Evolutionary conservation across 2,329 filamentous ascomycete genomes (phyloP).

Genomic region (Talaromyces marneffei): DNA sequence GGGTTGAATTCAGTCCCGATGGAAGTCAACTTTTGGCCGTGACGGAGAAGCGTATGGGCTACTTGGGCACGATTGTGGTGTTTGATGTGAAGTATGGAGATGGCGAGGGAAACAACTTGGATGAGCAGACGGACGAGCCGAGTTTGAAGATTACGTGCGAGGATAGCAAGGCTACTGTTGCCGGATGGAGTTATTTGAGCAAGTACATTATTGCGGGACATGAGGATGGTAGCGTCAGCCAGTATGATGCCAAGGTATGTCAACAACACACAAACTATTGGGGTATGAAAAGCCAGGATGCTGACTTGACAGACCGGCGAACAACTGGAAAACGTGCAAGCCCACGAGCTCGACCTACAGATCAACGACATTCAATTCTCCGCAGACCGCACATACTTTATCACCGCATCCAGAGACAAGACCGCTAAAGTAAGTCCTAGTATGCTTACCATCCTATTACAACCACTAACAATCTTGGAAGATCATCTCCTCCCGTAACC

Average conservation of each 20-base stretch:
- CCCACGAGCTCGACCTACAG: conserved; percentile 74
- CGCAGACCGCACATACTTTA: conserved; percentile 90
- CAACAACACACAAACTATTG: no score
- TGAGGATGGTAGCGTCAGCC: conserved; percentile 87
- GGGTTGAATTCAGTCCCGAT: conserved; percentile 95
- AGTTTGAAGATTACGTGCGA: conserved; percentile 84
- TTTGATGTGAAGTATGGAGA: conserved; percentile 81
- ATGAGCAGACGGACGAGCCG: conserved; percentile 78
- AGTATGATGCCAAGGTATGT: conserved; percentile 79
- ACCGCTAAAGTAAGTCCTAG: conserved; percentile 65
- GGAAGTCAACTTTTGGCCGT: conserved; percentile 85
- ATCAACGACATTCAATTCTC: conserved; percentile 97
- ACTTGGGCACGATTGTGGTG: conserved; percentile 88
- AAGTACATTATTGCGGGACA: conserved; percentile 98
- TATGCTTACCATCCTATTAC: neutral
- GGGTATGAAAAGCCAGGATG: no score
- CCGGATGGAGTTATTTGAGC: conserved; percentile 88
- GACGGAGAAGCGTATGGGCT: conserved; percentile 97
- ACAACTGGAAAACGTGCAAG: conserved; percentile 69
- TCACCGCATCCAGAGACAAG: conserved; percentile 98
- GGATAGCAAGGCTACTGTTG: conserved; percentile 94
- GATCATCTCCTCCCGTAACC: conserved; percentile 78
- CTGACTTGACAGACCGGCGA: conserved; percentile 61
- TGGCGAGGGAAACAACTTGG: conserved; percentile 46
- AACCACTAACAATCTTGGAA: conserved; percentile 25